phyloP scores from a whole-genome alignment of 208 protist species.

The Trypanosoma platydactyli region DNA sequence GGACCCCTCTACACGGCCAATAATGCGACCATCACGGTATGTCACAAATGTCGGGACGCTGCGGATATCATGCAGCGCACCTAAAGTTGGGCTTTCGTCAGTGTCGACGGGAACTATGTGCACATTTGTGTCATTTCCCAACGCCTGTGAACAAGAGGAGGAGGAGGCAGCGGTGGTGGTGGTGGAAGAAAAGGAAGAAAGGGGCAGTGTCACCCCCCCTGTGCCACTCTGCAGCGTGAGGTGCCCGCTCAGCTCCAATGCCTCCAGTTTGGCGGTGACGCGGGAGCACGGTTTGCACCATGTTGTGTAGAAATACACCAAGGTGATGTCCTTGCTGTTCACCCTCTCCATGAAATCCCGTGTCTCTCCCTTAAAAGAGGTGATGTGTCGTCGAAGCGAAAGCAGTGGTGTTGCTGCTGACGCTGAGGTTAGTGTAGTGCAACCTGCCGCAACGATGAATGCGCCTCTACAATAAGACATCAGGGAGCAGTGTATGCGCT shows the following conservation, averaged over 20 bases:
- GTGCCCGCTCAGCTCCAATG: not conserved
- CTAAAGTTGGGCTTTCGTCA: constrained; percentile 63
- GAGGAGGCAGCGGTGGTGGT: no score
- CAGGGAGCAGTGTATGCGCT: not conserved
- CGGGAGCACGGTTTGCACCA: constrained; percentile 62
- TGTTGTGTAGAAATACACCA: constrained; percentile 84
- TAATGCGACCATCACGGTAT: constrained; percentile 66
- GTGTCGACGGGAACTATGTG: constrained; percentile 76
- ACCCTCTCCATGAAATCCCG: constrained; percentile 49
- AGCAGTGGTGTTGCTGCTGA: not conserved
- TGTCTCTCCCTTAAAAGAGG: constrained; percentile 48
- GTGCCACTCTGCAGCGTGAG: not conserved
- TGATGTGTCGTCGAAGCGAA: constrained; percentile 26
- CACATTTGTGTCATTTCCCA: constrained; percentile 20
- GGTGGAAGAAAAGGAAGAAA: not conserved
- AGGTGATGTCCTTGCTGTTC: constrained; percentile 25
- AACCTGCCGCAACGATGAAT: not conserved
- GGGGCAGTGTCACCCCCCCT: not conserved
- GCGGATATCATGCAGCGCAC: constrained; percentile 80
- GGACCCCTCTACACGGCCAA: constrained; percentile 70
- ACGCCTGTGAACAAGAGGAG: constrained; percentile 36
- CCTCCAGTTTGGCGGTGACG: constrained; percentile 49
- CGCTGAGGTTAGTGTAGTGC: not conserved
- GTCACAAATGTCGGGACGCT: constrained; percentile 87
- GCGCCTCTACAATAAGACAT: not conserved